A percentile compares a stretch with the other conserved stretches of the same genome.
Evolutionary conservation across 257 asterid genomes (phyloP).

Genomic region (Craterostigma plantagineum): DNA sequence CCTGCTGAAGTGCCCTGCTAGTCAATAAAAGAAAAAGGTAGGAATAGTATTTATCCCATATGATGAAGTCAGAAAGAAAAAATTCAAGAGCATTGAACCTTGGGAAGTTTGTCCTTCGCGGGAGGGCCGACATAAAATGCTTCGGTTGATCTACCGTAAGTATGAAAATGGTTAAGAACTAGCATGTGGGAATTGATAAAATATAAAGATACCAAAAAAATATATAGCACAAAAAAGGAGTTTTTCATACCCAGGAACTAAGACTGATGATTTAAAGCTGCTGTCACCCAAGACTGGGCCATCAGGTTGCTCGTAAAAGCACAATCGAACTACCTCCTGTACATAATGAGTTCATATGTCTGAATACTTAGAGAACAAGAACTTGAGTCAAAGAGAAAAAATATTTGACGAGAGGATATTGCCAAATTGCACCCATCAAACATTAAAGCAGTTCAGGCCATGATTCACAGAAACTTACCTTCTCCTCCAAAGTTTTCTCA

Average conservation of each 20-base stretch:
- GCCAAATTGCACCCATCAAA: conserved; percentile 1
- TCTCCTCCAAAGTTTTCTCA: conserved; percentile 74
- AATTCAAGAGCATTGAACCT: conserved; percentile 27
- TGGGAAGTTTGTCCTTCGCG: conserved; percentile 75
- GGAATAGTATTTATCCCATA: neutral
- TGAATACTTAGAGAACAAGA: conserved; percentile 6
- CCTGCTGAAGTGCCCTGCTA: conserved; percentile 63
- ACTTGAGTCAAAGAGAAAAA: conserved; percentile 2
- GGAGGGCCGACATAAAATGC: conserved; percentile 94
- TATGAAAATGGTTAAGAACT: conserved; percentile 11
- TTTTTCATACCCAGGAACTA: conserved; percentile 69
- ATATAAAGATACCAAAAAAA: conserved; percentile 8
- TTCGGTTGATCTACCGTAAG: conserved; percentile 40
- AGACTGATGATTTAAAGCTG: conserved; percentile 57
- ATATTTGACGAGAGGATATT: neutral
- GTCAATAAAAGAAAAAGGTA: conserved; percentile 5
- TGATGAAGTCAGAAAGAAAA: neutral
- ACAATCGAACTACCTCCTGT: conserved; percentile 56
- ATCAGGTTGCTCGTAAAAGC: conserved; percentile 86
- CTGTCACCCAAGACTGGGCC: conserved; percentile 67
- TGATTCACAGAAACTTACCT: conserved; percentile 28
- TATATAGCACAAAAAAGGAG: neutral
- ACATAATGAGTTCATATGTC: conserved; percentile 6
- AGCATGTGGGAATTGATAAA: conserved; percentile 8
- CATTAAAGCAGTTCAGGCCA: conserved; percentile 1